These are phyloP conservation scores for Penicillium brasilianum DNA, from an alignment of 2,329 filamentous ascomycete species.

Conservation along the genomic window DNA sequence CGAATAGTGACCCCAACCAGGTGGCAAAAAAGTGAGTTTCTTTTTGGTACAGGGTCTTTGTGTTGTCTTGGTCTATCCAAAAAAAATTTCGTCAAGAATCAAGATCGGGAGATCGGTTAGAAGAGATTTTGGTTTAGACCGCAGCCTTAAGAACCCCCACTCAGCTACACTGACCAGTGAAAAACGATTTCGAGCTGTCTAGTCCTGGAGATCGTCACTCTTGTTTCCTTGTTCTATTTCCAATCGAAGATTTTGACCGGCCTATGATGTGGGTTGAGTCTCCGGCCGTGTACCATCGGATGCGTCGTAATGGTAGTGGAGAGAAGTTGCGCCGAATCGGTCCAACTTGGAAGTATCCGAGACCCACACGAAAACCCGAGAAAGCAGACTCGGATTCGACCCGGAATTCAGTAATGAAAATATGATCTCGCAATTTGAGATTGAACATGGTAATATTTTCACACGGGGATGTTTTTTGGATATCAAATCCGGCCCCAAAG, in stretches of 20 bases:
- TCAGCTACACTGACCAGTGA: neutral
- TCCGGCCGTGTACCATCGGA: neutral
- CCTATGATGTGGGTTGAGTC: neutral
- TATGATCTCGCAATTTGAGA: neutral
- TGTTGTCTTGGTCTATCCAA: neutral
- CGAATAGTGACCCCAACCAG: neutral
- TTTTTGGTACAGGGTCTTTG: neutral
- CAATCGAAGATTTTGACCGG: conserved; percentile 1
- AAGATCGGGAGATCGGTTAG: conserved; percentile 6
- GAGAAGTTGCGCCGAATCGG: conserved; percentile 7
- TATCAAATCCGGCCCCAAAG: neutral
- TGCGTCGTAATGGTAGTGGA: conserved; percentile 6
- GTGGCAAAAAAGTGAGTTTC: neutral
- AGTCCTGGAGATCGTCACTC: neutral
- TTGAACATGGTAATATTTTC: neutral
- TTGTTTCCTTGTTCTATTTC: conserved; percentile 6
- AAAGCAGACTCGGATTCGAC: neutral
- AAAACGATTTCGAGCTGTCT: neutral
- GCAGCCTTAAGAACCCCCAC: conserved; percentile 9
- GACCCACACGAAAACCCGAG: neutral
- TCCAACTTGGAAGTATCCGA: neutral
- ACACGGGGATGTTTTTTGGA: neutral
- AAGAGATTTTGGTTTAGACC: conserved; percentile 10
- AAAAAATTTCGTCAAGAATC: neutral
- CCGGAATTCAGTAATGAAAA: neutral